phyloP scores from a whole-genome alignment of 805 yeast genomes.

The Sugiyamaella lignohabitans region DNA sequence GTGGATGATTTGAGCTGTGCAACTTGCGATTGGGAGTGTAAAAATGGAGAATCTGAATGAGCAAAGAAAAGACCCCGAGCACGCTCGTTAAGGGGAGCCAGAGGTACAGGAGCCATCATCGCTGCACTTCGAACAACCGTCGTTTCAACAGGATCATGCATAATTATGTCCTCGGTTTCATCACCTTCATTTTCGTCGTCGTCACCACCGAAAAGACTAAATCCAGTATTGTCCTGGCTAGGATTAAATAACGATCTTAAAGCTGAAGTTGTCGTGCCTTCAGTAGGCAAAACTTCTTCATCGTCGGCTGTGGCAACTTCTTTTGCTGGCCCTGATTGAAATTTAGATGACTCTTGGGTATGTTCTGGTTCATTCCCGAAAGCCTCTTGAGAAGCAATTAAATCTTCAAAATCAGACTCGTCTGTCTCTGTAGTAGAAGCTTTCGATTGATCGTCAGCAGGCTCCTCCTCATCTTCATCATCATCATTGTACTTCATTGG shows the following conservation, averaged over 20 bases:
- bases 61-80: slow-evolving; percentile 55
- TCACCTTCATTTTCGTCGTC: slow-evolving; percentile 13
- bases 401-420: slow-evolving; percentile 3
- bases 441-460: slow-evolving; percentile 3
- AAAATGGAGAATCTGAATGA: slow-evolving; percentile 79
- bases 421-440: background rate
- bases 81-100: background rate
- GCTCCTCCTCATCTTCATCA: slow-evolving; percentile 8
- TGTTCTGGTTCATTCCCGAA: slow-evolving; percentile 1
- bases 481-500: background rate
- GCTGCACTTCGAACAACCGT: background rate
- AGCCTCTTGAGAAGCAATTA: slow-evolving; percentile 1
- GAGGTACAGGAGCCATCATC: background rate
- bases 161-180: slow-evolving; percentile 7
- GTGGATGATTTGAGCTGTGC: slow-evolving; percentile 28
- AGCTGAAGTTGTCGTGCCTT: slow-evolving; percentile 7
- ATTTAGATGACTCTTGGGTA: no score
- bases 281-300: slow-evolving; percentile 2
- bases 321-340: no score
- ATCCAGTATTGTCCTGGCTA: slow-evolving; percentile 10
- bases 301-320: slow-evolving; percentile 8
- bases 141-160: slow-evolving; percentile 6
- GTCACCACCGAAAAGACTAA: slow-evolving; percentile 20
- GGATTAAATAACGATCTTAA: slow-evolving; percentile 18
- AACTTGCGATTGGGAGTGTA: slow-evolving; percentile 77